phyloP scores from a whole-genome alignment of 2,329 filamentous ascomycete species.

The Colletotrichum australisinense region DNA sequence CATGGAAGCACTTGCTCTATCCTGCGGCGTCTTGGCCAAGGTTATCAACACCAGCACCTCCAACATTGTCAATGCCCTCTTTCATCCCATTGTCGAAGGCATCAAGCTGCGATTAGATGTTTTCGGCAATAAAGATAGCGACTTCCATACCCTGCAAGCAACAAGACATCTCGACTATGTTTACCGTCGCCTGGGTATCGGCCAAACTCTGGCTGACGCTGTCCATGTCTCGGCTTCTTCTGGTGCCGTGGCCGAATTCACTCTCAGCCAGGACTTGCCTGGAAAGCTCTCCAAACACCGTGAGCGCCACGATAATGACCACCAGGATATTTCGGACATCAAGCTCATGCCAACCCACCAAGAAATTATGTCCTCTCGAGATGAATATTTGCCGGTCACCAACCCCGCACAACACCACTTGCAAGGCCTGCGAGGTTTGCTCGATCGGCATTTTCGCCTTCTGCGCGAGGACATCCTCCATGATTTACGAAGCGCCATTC shows the following conservation, averaged over 20 bases:
- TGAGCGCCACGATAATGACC: constrained; percentile 62
- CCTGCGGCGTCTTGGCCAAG: constrained; percentile 45
- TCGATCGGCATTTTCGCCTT: constrained; percentile 67
- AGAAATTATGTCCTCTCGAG: constrained; percentile 55
- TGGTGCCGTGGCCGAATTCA: constrained; percentile 40
- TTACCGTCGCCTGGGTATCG: constrained; percentile 44
- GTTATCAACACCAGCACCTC: constrained; percentile 50
- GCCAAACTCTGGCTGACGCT: constrained; percentile 37
- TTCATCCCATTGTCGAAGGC: constrained; percentile 37
- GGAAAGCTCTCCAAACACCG: constrained; percentile 45
- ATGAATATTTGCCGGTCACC: constrained; percentile 56
- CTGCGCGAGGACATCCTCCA: constrained; percentile 67
- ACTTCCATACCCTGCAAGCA: constrained; percentile 44
- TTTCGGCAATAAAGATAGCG: constrained; percentile 31
- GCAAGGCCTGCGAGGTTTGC: constrained; percentile 55
- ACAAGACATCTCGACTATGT: constrained; percentile 46
- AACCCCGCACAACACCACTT: constrained; percentile 49
- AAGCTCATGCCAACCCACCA: constrained; percentile 59
- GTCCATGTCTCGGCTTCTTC: constrained; percentile 23
- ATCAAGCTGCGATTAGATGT: constrained; percentile 14
- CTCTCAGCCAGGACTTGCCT: constrained; percentile 46
- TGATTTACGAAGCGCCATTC: constrained; percentile 60
- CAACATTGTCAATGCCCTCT: constrained; percentile 45
- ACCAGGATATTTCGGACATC: constrained; percentile 57
- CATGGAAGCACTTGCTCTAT: constrained; percentile 42